phyloP scores from a whole-genome alignment of 179 eudicot genomes.

The Spergularia azorica region DNA sequence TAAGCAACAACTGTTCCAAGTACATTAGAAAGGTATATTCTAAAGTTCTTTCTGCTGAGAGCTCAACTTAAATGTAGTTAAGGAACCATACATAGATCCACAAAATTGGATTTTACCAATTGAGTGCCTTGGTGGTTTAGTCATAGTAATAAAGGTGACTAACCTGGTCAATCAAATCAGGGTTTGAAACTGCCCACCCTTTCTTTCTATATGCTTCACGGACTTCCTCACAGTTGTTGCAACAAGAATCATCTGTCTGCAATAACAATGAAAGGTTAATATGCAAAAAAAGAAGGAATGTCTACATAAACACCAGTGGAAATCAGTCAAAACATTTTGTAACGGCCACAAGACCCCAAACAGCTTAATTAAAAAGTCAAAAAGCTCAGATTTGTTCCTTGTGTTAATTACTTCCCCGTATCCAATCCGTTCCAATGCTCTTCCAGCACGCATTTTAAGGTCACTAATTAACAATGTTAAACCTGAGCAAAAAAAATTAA shows the following conservation, averaged over 20 bases:
- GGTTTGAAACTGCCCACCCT: slow-evolving; percentile 92
- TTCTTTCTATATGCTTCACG: slow-evolving; percentile 96
- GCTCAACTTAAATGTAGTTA: not conserved
- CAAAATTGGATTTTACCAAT: not conserved
- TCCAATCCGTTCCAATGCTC: too few species aligned
- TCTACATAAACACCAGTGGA: not conserved
- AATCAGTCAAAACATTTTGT: not conserved
- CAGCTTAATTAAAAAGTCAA: slow-evolving; percentile 1
- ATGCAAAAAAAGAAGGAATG: not conserved
- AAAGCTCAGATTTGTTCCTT: not conserved
- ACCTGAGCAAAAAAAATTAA: too few species aligned
- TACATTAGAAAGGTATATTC: not conserved
- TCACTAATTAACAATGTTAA: too few species aligned
- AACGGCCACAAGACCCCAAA: not conserved
- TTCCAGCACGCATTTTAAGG: too few species aligned
- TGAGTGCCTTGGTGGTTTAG: not conserved
- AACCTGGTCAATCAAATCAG: slow-evolving; percentile 97
- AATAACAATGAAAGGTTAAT: slow-evolving; percentile 25
- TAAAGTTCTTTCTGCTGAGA: not conserved
- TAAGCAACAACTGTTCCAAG: not conserved
- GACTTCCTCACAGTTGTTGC: slow-evolving; percentile 97
- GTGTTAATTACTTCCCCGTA: not conserved
- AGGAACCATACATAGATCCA: not conserved
- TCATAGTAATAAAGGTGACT: not conserved
- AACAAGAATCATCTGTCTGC: slow-evolving; percentile 92